Conservation (phyloP, 2,329 filamentous ascomycete genomes). For the Septoria linicola region DNA sequence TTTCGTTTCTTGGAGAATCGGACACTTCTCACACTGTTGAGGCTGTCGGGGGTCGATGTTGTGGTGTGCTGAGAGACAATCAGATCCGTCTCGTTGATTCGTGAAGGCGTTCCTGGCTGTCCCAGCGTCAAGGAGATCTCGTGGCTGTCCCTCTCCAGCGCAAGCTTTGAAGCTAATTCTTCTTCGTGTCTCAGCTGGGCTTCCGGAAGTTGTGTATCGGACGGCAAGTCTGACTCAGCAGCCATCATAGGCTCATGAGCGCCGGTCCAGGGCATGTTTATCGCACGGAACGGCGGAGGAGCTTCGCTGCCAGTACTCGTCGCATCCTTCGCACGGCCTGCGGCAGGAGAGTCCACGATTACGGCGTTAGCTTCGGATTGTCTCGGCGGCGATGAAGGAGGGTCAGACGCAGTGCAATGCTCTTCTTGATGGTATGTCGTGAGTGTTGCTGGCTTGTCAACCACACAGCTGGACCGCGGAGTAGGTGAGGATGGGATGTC, state of each 20-base stretch:
- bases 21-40: not conserved
- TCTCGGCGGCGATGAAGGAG: slow-evolving; percentile 34
- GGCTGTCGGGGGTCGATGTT: slow-evolving; percentile 4
- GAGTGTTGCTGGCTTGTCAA: slow-evolving; percentile 26
- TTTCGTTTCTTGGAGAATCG: slow-evolving; percentile 32
- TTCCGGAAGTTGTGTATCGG: slow-evolving; percentile 29
- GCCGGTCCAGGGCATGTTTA: no score
- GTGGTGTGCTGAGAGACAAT: not conserved
- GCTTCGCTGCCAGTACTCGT: no score
- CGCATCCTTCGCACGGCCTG: not conserved
- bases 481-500: slow-evolving; percentile 56
- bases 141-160: not conserved
- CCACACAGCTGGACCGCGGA: slow-evolving; percentile 35
- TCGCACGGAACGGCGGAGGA: no score
- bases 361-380: not conserved
- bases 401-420: slow-evolving; percentile 16
- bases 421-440: slow-evolving; percentile 4
- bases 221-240: slow-evolving; percentile 27
- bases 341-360: not conserved
- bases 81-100: slow-evolving; percentile 6
- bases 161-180: slow-evolving; percentile 3
- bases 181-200: slow-evolving; percentile 32
- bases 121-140: not conserved
- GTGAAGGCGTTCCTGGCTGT: slow-evolving; percentile 12
- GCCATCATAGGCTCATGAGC: not conserved